Percentiles rank a stretch among this genome's conserved stretches.
These are phyloP conservation scores for Amanita exitialis DNA, from an alignment of 768 basidiomycete species.

Conservation along the genomic window DNA sequence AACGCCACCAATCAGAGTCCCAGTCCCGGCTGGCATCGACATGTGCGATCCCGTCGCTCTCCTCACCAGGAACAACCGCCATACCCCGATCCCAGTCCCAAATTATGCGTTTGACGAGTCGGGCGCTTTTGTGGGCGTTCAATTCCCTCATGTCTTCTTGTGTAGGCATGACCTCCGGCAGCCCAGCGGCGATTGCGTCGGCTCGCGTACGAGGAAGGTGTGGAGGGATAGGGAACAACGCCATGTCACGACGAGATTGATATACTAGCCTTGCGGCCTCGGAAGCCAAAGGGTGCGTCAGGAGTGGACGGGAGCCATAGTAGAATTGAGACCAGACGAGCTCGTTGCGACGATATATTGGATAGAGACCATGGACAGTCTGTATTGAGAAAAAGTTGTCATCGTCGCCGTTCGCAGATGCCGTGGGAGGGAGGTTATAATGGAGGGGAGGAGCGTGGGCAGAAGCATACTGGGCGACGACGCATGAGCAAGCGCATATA, in stretches of 20 bases:
- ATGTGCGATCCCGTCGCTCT: not conserved
- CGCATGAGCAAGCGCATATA: conserved; percentile 7
- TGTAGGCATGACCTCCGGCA: conserved; percentile 28
- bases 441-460: conserved; percentile 55
- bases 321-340: conserved; percentile 18
- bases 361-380: conserved; percentile 36
- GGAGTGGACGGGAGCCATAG: conserved; percentile 17
- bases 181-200: conserved; percentile 13
- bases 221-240: conserved; percentile 31
- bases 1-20: conserved; percentile 52
- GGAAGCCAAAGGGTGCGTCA: conserved; percentile 35
- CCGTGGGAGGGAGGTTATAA: conserved; percentile 39
- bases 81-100: conserved; percentile 19
- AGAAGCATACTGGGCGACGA: conserved; percentile 34
- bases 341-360: conserved; percentile 24
- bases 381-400: conserved; percentile 15
- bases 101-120: conserved; percentile 16
- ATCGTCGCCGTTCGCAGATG: conserved; percentile 7
- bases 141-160: conserved; percentile 52
- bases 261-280: conserved; percentile 55
- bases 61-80: conserved; percentile 11
- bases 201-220: conserved; percentile 23
- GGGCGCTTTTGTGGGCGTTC: conserved; percentile 29
- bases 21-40: conserved; percentile 29
- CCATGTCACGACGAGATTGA: conserved; percentile 45